phyloP scores from a whole-genome alignment of 495 filamentous ascomycete species.

The Xylaria cubensis region DNA sequence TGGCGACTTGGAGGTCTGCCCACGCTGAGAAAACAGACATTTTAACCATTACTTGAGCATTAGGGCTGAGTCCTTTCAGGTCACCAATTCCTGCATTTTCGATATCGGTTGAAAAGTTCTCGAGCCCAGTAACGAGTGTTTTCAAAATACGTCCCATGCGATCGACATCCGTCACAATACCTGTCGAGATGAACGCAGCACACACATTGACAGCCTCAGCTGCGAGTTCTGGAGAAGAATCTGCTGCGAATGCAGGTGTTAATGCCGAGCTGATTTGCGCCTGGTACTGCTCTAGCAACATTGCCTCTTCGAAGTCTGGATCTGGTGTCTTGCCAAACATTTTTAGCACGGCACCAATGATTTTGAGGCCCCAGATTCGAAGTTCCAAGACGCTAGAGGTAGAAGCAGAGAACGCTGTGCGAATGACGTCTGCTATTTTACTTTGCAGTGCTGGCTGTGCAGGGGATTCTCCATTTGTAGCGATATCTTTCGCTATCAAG shows the following conservation, averaged over 20 bases:
- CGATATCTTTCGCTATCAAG: constrained; percentile 75
- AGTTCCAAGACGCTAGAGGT: constrained; percentile 91
- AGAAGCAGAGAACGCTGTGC: constrained; percentile 97
- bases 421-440: constrained; percentile 89
- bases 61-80: constrained; percentile 89
- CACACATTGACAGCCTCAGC: constrained; percentile 98
- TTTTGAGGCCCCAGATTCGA: constrained; percentile 85
- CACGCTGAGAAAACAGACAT: constrained; percentile 97
- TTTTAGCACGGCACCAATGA: constrained; percentile 90
- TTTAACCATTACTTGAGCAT: constrained; percentile 97
- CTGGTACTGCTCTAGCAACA: constrained; percentile 96
- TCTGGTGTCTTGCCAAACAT: constrained; percentile 97
- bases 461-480: constrained; percentile 69
- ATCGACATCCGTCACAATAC: constrained; percentile 96
- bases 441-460: constrained; percentile 79
- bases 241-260: constrained; percentile 92
- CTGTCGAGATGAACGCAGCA: constrained; percentile 92
- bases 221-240: constrained; percentile 94
- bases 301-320: constrained; percentile 94
- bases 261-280: constrained; percentile 97
- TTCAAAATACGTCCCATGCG: constrained; percentile 97
- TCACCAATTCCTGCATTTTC: constrained; percentile 92
- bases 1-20: constrained; percentile 98
- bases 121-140: constrained; percentile 86
- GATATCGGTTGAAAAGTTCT: constrained; percentile 85